Percentiles rank a stretch among this genome's conserved stretches.
Evolutionary conservation across 441 rosid species (phyloP).

Genomic region (Pelargonium cotyledonis): DNA sequence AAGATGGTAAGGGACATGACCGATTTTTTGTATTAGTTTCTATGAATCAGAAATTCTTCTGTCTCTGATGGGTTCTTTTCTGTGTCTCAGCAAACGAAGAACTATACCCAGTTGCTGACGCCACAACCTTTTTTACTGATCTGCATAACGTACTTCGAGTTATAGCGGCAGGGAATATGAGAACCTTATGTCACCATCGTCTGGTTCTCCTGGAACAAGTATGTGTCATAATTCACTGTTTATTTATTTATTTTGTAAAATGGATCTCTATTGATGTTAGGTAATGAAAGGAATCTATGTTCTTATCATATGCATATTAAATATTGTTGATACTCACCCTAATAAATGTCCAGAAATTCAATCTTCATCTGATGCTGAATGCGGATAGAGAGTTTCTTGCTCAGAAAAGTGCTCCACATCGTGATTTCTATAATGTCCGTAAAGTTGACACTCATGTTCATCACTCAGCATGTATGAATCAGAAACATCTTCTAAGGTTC

Average conservation of each 20-base stretch:
- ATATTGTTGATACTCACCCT: conserved; percentile 18
- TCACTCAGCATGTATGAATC: conserved; percentile 99
- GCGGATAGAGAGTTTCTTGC: conserved; percentile 95
- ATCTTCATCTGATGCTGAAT: conserved; percentile 98
- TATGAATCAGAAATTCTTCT: conserved; percentile 9
- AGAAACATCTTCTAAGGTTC: conserved; percentile 96
- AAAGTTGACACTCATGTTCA: conserved; percentile 99
- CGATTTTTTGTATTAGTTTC: neutral
- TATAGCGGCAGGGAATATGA: conserved; percentile 85
- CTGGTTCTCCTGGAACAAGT: conserved; percentile 84
- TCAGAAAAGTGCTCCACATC: conserved; percentile 99
- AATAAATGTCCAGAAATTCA: conserved; percentile 63
- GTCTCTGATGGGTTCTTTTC: conserved; percentile 9
- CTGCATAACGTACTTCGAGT: conserved; percentile 81
- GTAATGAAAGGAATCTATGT: neutral
- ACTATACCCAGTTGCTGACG: conserved; percentile 92
- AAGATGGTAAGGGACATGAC: conserved; percentile 51
- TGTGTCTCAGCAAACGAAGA: conserved; percentile 57
- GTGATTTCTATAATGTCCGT: conserved; percentile 94
- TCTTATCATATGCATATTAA: conserved; percentile 6
- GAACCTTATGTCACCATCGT: conserved; percentile 90
- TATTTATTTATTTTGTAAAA: neutral
- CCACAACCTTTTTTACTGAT: conserved; percentile 92
- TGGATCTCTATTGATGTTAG: conserved; percentile 7
- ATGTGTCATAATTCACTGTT: no score